A percentile compares a stretch with the other conserved stretches of the same genome.
These are phyloP conservation scores for Phialophora expanda DNA, from an alignment of 2,329 filamentous ascomycete genomes.

Conservation along the genomic window DNA sequence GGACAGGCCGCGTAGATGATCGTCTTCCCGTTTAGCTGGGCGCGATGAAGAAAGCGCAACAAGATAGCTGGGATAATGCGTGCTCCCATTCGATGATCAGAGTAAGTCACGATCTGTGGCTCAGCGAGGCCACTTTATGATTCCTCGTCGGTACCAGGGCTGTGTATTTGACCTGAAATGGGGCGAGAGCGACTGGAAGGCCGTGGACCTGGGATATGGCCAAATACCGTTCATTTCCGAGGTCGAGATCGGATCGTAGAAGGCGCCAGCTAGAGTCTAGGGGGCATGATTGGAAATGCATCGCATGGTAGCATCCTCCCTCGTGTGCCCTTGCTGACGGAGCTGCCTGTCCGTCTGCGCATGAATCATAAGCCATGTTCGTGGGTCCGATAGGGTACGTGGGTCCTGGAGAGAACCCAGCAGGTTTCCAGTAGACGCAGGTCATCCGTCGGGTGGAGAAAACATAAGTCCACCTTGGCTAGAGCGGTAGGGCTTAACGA, in stretches of 20 bases:
- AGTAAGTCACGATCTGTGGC: slow-evolving; percentile 4
- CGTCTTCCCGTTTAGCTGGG: not conserved
- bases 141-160: not conserved
- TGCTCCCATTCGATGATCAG: slow-evolving; percentile 1
- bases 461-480: slow-evolving; percentile 10
- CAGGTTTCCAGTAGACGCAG: slow-evolving; percentile 7
- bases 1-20: slow-evolving; percentile 1
- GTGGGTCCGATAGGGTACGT: slow-evolving; percentile 8
- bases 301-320: slow-evolving; percentile 10
- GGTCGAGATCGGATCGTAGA: slow-evolving; percentile 17
- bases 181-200: slow-evolving; percentile 2
- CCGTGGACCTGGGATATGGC: slow-evolving; percentile 10
- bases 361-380: not conserved
- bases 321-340: slow-evolving; percentile 13
- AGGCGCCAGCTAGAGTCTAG: not conserved
- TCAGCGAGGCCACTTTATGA: not conserved
- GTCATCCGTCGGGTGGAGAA: slow-evolving; percentile 14
- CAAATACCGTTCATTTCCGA: slow-evolving; percentile 5
- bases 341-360: not conserved
- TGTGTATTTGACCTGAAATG: not conserved
- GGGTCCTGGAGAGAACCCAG: slow-evolving; percentile 1
- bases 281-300: slow-evolving; percentile 7
- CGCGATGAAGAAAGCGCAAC: slow-evolving; percentile 1
- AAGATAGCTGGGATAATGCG: not conserved
- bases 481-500: slow-evolving; percentile 18